Conservation (phyloP, 805 yeast species). For the Lipomyces orientalis region DNA sequence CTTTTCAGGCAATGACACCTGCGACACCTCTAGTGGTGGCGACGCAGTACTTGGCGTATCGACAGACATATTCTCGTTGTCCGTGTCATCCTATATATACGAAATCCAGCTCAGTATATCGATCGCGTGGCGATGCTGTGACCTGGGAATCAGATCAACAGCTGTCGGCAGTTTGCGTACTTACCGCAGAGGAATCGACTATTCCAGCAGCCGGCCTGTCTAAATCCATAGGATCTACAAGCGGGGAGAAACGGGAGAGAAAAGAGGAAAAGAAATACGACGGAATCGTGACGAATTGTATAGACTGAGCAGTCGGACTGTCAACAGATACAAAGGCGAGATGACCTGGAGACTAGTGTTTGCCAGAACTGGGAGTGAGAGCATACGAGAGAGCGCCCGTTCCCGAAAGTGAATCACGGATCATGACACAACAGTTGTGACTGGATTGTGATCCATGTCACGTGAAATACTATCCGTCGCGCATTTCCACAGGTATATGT, state of each 20-base stretch:
- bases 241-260: slow-evolving; percentile 22
- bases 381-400: background rate
- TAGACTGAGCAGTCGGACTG: background rate
- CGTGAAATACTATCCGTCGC: too few relatives aligned
- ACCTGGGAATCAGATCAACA: background rate
- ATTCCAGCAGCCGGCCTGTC: slow-evolving; percentile 17
- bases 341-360: background rate
- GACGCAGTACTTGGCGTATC: slow-evolving; percentile 27
- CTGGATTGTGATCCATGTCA: background rate
- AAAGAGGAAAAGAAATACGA: slow-evolving; percentile 24
- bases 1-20: background rate
- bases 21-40: slow-evolving; percentile 6
- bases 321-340: background rate
- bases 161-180: background rate
- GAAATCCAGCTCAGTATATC: background rate
- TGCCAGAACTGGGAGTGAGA: background rate
- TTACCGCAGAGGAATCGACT: slow-evolving; percentile 24
- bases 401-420: background rate
- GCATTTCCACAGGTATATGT: background rate
- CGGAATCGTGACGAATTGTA: slow-evolving; percentile 26
- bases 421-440: background rate
- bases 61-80: slow-evolving; percentile 30
- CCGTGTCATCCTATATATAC: slow-evolving; percentile 27
- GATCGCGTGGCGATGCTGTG: background rate
- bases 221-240: slow-evolving; percentile 27